Conservation (phyloP, 2,329 filamentous ascomycete genomes). For the Mycogone perniciosa region DNA sequence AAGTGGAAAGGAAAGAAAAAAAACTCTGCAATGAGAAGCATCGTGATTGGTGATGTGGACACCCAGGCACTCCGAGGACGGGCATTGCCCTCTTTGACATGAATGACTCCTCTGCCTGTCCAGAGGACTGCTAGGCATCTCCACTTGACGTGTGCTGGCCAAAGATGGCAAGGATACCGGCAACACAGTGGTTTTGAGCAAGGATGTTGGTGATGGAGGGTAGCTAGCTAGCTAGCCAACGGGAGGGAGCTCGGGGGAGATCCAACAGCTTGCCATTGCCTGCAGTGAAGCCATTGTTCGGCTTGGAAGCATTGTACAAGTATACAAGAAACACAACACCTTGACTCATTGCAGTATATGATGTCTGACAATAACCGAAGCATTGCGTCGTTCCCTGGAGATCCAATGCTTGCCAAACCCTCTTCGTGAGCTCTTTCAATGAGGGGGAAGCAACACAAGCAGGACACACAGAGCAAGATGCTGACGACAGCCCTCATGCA, state of each 20-base stretch:
- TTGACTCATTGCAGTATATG: too few species aligned
- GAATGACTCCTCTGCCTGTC: conserved; percentile 5
- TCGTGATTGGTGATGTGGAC: conserved; percentile 8
- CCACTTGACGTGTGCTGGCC: not conserved
- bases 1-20: not conserved
- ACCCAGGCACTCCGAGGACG: not conserved
- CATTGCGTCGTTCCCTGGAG: not conserved
- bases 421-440: not conserved
- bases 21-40: conserved; percentile 5
- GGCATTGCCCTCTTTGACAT: not conserved
- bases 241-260: conserved; percentile 1
- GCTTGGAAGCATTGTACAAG: too few species aligned
- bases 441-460: not conserved
- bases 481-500: conserved; percentile 8
- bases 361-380: not conserved
- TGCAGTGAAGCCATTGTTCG: too few species aligned
- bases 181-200: not conserved
- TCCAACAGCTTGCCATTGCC: not conserved
- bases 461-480: not conserved
- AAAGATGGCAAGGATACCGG: not conserved
- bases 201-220: conserved; percentile 1
- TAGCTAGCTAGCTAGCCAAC: not conserved
- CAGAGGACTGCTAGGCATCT: not conserved
- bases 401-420: not conserved
- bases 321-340: too few species aligned